These are phyloP conservation scores for Pichia heedii DNA, from an alignment of 805 yeast genomes.

Conservation along the genomic window DNA sequence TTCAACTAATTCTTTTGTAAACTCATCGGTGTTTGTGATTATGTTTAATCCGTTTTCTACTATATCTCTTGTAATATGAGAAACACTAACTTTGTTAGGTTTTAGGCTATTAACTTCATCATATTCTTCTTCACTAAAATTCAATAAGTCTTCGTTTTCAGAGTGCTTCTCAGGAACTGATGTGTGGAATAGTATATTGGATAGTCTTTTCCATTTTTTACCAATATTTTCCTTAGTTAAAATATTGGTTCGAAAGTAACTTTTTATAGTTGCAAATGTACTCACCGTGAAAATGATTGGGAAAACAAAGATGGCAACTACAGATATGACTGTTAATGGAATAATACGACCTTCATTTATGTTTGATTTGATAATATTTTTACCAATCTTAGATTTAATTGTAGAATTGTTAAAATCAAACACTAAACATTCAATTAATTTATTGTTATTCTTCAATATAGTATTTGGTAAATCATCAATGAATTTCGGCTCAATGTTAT, in stretches of 20 bases:
- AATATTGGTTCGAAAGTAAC: constrained; percentile 14
- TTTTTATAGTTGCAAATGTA: constrained; percentile 19
- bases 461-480: constrained; percentile 37
- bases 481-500: constrained; percentile 37
- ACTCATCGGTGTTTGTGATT: constrained; percentile 1
- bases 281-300: constrained; percentile 20
- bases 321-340: background rate
- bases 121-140: background rate
- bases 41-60: constrained; percentile 21
- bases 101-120: background rate
- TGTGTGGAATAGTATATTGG: background rate
- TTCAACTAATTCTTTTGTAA: background rate
- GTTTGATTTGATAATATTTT: background rate
- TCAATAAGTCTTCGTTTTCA: background rate
- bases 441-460: constrained; percentile 28
- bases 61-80: constrained; percentile 21
- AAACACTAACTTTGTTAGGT: constrained; percentile 7
- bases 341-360: background rate
- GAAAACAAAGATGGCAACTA: constrained; percentile 12
- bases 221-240: constrained; percentile 9
- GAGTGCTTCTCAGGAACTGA: too few species aligned
- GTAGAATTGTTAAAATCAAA: constrained; percentile 38
- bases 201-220: constrained; percentile 5
- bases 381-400: background rate
- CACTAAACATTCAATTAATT: constrained; percentile 32